A percentile compares a stretch with the other conserved stretches of the same genome.
Conservation (phyloP, 768 basidiomycete species). For the Phylloporus sp. region DNA sequence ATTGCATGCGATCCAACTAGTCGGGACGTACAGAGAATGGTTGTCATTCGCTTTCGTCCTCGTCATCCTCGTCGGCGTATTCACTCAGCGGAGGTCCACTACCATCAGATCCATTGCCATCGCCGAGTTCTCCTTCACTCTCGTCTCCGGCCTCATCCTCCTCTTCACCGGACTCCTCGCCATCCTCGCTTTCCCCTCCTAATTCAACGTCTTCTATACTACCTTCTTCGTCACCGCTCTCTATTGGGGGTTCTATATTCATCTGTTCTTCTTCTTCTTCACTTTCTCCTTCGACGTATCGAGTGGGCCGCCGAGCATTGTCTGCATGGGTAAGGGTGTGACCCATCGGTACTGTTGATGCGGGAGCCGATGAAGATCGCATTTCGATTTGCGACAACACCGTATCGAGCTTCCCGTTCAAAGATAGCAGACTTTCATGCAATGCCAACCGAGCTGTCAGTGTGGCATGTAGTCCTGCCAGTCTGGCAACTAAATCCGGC, state of each 20-base stretch:
- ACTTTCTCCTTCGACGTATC: slow-evolving; percentile 80
- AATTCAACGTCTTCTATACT: slow-evolving; percentile 79
- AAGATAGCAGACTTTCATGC: slow-evolving; percentile 78
- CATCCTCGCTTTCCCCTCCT: slow-evolving; percentile 58
- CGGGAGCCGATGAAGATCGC: slow-evolving; percentile 69
- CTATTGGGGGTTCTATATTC: slow-evolving; percentile 57
- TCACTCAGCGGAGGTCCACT: slow-evolving; percentile 42
- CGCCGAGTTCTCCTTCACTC: slow-evolving; percentile 38
- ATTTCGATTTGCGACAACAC: slow-evolving; percentile 92
- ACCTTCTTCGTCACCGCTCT: slow-evolving; percentile 64
- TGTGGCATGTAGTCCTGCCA: slow-evolving; percentile 80
- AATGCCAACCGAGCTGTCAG: slow-evolving; percentile 75
- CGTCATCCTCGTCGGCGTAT: slow-evolving; percentile 55
- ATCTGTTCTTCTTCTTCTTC: slow-evolving; percentile 60
- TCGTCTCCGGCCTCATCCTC: slow-evolving; percentile 41
- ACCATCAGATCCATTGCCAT: slow-evolving; percentile 39
- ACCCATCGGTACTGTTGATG: slow-evolving; percentile 44
- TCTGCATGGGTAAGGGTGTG: slow-evolving; percentile 34
- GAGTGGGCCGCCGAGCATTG: slow-evolving; percentile 38
- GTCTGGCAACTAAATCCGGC: slow-evolving; percentile 84
- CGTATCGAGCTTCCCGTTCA: slow-evolving; percentile 90
- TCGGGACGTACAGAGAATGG: background rate
- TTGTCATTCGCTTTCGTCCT: slow-evolving; percentile 48
- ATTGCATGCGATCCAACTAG: background rate
- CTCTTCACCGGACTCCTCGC: slow-evolving; percentile 34